Conservation (phyloP, 768 basidiomycete genomes). For the Boletellus ananiceps region DNA sequence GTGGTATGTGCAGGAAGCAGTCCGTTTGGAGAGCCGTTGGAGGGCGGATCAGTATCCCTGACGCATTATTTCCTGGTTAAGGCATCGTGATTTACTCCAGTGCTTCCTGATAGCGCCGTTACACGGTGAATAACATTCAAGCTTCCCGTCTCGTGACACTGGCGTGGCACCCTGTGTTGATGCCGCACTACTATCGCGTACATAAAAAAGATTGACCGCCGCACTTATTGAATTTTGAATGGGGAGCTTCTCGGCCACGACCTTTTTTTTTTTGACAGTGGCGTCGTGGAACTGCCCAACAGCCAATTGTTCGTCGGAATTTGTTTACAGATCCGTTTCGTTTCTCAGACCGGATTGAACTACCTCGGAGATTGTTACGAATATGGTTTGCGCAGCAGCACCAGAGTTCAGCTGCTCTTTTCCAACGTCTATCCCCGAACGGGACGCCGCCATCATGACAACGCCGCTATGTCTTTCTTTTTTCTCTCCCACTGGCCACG, state of each 20-base stretch:
- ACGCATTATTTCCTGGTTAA: conserved; percentile 9
- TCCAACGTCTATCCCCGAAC: conserved; percentile 20
- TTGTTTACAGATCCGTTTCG: conserved; percentile 14
- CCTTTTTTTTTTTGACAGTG: conserved; percentile 18
- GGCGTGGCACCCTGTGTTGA: conserved; percentile 11
- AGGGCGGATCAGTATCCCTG: conserved; percentile 7
- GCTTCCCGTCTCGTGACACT: conserved; percentile 16
- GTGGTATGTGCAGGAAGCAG: conserved; percentile 4
- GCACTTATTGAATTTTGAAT: conserved; percentile 11
- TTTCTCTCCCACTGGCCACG: conserved; percentile 5
- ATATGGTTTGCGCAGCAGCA: conserved; percentile 23
- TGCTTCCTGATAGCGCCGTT: conserved; percentile 21
- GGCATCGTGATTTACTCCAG: conserved; percentile 18
- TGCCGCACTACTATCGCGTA: conserved; percentile 14
- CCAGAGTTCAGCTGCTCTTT: conserved; percentile 12
- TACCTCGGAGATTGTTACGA: conserved; percentile 23
- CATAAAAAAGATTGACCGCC: conserved; percentile 10
- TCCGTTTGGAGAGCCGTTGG: background rate
- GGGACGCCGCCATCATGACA: conserved; percentile 11
- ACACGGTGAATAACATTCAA: conserved; percentile 1
- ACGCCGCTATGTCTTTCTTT: conserved; percentile 1
- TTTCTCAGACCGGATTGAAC: conserved; percentile 17
- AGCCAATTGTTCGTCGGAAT: conserved; percentile 18
- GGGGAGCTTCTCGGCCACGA: conserved; percentile 3
- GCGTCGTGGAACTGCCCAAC: conserved; percentile 19